Conservation (phyloP, 148 eudicot genomes). For the Rhododendron ovatum region DNA sequence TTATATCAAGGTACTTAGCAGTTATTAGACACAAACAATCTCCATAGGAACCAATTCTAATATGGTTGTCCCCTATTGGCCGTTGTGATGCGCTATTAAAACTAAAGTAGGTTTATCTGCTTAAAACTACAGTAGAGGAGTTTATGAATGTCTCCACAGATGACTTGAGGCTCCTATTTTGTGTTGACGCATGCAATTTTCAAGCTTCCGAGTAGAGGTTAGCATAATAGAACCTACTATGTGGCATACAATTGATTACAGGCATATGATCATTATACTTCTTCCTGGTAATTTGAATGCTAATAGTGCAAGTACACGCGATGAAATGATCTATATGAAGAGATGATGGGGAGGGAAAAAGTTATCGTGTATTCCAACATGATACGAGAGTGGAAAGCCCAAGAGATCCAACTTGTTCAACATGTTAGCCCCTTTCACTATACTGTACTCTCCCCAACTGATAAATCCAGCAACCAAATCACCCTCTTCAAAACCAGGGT, state of each 20-base stretch:
- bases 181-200: background rate
- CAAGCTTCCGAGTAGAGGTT: background rate
- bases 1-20: background rate
- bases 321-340: background rate
- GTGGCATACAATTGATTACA: background rate
- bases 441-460: constrained; percentile 46
- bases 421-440: constrained; percentile 17
- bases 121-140: background rate
- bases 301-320: background rate
- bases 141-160: background rate
- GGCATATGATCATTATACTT: background rate
- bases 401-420: constrained; percentile 33
- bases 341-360: background rate
- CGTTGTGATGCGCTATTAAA: background rate
- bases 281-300: background rate
- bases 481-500: constrained; percentile 36
- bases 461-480: constrained; percentile 45
- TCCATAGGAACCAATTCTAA: background rate
- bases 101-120: background rate
- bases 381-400: constrained; percentile 50
- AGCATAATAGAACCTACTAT: background rate
- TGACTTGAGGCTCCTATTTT: background rate
- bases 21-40: background rate
- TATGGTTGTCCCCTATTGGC: background rate
- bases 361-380: constrained; percentile 46